These are phyloP conservation scores for Daldinia decipiens DNA, from an alignment of 495 filamentous ascomycete genomes.

Conservation along the genomic window DNA sequence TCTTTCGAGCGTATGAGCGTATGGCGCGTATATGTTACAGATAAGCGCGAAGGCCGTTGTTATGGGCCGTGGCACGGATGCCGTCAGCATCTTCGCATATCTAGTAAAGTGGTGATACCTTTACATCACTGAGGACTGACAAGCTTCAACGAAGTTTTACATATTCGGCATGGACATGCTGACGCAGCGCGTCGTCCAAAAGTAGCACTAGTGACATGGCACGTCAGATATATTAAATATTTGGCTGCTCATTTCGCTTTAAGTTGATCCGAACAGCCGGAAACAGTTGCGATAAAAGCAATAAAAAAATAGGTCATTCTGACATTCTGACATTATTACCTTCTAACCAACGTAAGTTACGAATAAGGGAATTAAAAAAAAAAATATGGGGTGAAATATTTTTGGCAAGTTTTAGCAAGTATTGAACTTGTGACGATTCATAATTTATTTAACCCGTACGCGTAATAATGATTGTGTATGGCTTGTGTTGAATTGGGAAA, in stretches of 20 bases:
- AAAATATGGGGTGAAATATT: background rate
- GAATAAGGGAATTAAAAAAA: background rate
- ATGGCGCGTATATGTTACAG: conserved; percentile 13
- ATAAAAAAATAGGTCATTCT: background rate
- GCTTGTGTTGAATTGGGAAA: conserved; percentile 4
- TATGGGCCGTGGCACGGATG: conserved; percentile 28
- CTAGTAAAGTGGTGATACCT: conserved; percentile 14
- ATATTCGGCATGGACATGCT: conserved; percentile 14
- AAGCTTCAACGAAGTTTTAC: conserved; percentile 7
- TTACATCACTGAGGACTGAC: background rate
- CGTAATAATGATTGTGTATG: conserved; percentile 1
- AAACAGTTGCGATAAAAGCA: background rate
- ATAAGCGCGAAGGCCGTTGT: conserved; percentile 18
- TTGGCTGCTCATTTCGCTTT: background rate
- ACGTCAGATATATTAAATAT: conserved; percentile 15
- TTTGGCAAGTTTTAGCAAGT: background rate
- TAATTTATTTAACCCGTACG: conserved; percentile 13
- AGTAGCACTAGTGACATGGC: conserved; percentile 31
- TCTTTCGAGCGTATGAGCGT: conserved; percentile 10
- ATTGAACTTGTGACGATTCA: conserved; percentile 9
- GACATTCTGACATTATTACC: background rate
- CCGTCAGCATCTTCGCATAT: conserved; percentile 35
- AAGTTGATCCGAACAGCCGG: conserved; percentile 23
- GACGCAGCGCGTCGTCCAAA: conserved; percentile 25
- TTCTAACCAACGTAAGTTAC: conserved; percentile 4